Evolutionary conservation across 2,329 filamentous ascomycete species (phyloP), one percentile per base, ranked within the genome.

Genomic region (Beauveria bassiana): DNA sequence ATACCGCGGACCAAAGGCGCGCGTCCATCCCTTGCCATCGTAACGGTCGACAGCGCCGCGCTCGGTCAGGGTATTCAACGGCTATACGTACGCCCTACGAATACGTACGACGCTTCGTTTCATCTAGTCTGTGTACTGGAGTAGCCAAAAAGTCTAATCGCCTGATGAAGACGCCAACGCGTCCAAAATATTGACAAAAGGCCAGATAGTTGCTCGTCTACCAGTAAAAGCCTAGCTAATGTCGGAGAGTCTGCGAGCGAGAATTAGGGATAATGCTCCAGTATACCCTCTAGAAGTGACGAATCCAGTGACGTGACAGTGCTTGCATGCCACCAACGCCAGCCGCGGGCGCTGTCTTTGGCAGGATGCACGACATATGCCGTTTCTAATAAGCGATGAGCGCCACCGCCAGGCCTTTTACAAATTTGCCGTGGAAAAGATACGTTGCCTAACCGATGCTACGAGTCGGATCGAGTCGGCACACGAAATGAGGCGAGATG

Each of bases 301-400:
- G 24, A 59, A 45, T 22, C 46, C 47, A 31, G 47, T 28, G 8
- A 59, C 22, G 5, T 12, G 38, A 18, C 34, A 18, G 24, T 59
- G 24, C 46, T 59, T 59, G 47, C 57, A 59, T 51, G 10, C 46
- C 31, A 9, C 28, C 24, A 26, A 38, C 31, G 55, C n/a, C 10
- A 49, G 16, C 22, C 10, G 8, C 24, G 7, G 8, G 45, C 34
- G 40, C 24, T 46, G 46, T 51, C 34, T 50, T 42, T 51, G 56
- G 31, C 45, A 47, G 57, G n/a, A 59, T 52, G 47, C 57, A 59
- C 57, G 57, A 59, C 57, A 59, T 51, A 18, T 22, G 22, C 22
- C 24, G 24, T n/a, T 12, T 49, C 20, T 22, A 22, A 47, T 26
- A 16, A 20, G 14, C 26, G 16, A 38, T 10, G n/a, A 42, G 31